Percentiles rank a stretch among this genome's conserved stretches.
phyloP scores from a whole-genome alignment of 345 rosid genomes.

The Citrus sinensis region DVS_A1.0 CM039165.1:6468001-6468500 shows the following conservation, averaged over 20 bases:
- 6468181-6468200: slow-evolving; percentile 82
- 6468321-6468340: neutral
- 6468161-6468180: slow-evolving; percentile 73
- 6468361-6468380: slow-evolving; percentile 36
- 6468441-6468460: neutral
- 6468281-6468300: slow-evolving; percentile 14
- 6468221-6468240: slow-evolving; percentile 95
- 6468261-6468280: slow-evolving; percentile 32
- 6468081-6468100: slow-evolving; percentile 53
- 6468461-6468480: neutral
- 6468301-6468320: slow-evolving; percentile 27
- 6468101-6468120: slow-evolving; percentile 84
- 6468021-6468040: too few relatives aligned
- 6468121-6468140: slow-evolving; percentile 91
- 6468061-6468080: too few relatives aligned
- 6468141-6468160: slow-evolving; percentile 81
- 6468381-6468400: slow-evolving; percentile 43
- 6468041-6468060: too few relatives aligned
- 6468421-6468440: slow-evolving; percentile 23
- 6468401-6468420: slow-evolving; percentile 46
- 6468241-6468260: slow-evolving; percentile 82
- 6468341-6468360: slow-evolving; percentile 12
- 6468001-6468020: neutral
- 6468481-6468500: too few relatives aligned
- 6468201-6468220: slow-evolving; percentile 68